Conservation (phyloP, 169 alveolate genomes). For the Plasmodium cynomolgi region DNA sequence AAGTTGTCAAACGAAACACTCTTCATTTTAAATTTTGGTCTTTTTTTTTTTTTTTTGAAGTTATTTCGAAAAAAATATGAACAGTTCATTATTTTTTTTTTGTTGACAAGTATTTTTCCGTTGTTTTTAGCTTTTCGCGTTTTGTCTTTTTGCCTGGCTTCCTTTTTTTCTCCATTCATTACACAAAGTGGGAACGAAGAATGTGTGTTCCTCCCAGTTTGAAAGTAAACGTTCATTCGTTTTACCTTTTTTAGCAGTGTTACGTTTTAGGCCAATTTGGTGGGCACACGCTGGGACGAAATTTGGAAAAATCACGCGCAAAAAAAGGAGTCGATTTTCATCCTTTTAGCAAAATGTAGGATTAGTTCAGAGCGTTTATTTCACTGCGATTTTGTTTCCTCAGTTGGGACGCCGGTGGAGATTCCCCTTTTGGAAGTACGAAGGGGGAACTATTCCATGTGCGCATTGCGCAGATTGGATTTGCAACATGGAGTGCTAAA, state of each 20-base stretch:
- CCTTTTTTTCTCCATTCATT: not conserved
- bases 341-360: not conserved
- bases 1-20: not conserved
- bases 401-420: not conserved
- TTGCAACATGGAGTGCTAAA: not conserved
- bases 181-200: not conserved
- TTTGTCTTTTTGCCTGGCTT: not conserved
- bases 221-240: slow-evolving; percentile 19
- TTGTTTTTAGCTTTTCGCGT: slow-evolving; percentile 4
- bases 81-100: slow-evolving; percentile 3
- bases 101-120: slow-evolving; percentile 21
- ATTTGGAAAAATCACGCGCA: not conserved
- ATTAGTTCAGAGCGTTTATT: not conserved
- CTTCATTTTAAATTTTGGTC: slow-evolving; percentile 13
- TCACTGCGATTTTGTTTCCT: not conserved
- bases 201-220: not conserved
- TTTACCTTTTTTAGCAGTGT: not conserved
- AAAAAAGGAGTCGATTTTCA: not conserved
- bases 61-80: slow-evolving; percentile 17
- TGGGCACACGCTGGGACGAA: not conserved
- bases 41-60: slow-evolving; percentile 27
- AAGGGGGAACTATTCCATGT: not conserved
- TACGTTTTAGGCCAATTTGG: not conserved
- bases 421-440: not conserved
- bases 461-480: not conserved